phyloP scores from a whole-genome alignment of 495 filamentous ascomycete species.

The Terfezia claveryi region DNA sequence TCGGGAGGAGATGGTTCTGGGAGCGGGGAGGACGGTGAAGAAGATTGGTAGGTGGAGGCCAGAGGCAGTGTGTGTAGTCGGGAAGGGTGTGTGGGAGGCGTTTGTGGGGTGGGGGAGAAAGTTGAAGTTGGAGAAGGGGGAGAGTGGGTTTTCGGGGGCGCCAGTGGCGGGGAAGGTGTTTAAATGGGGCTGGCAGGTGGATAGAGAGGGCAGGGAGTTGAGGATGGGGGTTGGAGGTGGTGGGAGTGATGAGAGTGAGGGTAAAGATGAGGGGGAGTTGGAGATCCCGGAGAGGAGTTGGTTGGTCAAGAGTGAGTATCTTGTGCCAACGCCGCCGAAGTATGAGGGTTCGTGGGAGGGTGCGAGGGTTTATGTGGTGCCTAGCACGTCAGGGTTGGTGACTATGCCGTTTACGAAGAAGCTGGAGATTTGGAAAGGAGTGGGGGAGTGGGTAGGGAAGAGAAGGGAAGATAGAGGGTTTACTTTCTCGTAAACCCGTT shows the following conservation, averaged over 20 bases:
- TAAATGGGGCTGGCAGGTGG: conserved; percentile 75
- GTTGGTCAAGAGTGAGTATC: too few species aligned
- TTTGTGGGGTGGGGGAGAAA: conserved; percentile 19
- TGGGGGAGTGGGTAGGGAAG: conserved; percentile 60
- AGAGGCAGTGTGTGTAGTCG: conserved; percentile 64
- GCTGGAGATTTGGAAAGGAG: conserved; percentile 58
- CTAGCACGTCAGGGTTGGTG: conserved; percentile 71
- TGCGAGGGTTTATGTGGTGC: conserved; percentile 65
- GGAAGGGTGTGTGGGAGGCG: conserved; percentile 91
- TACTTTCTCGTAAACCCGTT: too few species aligned
- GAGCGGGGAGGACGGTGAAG: too few species aligned
- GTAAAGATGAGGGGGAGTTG: too few species aligned
- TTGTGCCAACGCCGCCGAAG: too few species aligned
- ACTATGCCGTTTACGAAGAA: conserved; percentile 40
- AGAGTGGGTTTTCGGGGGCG: conserved; percentile 45
- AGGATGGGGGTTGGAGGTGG: conserved; percentile 24
- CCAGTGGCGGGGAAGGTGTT: conserved; percentile 41
- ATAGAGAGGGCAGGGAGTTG: conserved; percentile 39
- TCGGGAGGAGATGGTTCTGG: conserved; percentile 25
- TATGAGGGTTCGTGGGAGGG: conserved; percentile 40
- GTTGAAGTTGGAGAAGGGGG: too few species aligned
- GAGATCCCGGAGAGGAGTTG: too few species aligned
- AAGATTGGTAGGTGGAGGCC: conserved; percentile 54
- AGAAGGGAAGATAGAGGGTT: conserved; percentile 34
- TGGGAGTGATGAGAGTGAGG: too few species aligned